These are phyloP conservation scores for Salinomyces thailandicus DNA, from an alignment of 2,329 filamentous ascomycete genomes.

Conservation along the genomic window DNA sequence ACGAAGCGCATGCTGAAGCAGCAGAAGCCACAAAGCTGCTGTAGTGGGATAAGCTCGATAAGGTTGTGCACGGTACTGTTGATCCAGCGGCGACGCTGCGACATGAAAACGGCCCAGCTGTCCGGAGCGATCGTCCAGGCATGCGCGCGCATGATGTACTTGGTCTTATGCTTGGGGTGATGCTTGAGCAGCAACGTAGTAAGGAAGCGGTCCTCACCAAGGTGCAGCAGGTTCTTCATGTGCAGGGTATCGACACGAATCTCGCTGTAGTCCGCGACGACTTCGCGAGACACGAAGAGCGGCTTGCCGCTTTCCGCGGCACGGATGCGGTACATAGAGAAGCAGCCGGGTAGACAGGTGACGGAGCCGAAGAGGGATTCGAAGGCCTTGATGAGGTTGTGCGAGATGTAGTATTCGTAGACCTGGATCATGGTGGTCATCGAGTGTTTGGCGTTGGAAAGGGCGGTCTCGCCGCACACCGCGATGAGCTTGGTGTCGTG, in stretches of 20 bases:
- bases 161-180: conserved; percentile 93
- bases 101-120: conserved; percentile 87
- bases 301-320: conserved; percentile 91
- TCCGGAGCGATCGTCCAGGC: conserved; percentile 97
- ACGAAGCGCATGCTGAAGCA: conserved; percentile 99
- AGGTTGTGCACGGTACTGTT: conserved; percentile 98
- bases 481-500: conserved; percentile 90
- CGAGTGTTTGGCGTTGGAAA: conserved; percentile 86
- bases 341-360: conserved; percentile 95
- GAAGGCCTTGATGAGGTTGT: conserved; percentile 93
- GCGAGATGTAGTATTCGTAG: conserved; percentile 98
- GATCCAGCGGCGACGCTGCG: conserved; percentile 98
- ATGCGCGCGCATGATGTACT: conserved; percentile 85
- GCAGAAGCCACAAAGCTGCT: conserved; percentile 96
- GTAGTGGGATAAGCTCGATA: conserved; percentile 84
- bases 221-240: conserved; percentile 95
- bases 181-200: conserved; percentile 89
- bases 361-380: conserved; percentile 95
- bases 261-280: conserved; percentile 77
- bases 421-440: conserved; percentile 99
- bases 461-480: conserved; percentile 84
- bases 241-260: conserved; percentile 96
- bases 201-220: conserved; percentile 95
- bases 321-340: conserved; percentile 97
- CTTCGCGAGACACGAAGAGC: conserved; percentile 85